A percentile compares a stretch with the other conserved stretches of the same genome.
These are phyloP conservation scores for Rhodotorula sp. DNA, from an alignment of 1,284 basidiomycete species.

Conservation along the genomic window DNA sequence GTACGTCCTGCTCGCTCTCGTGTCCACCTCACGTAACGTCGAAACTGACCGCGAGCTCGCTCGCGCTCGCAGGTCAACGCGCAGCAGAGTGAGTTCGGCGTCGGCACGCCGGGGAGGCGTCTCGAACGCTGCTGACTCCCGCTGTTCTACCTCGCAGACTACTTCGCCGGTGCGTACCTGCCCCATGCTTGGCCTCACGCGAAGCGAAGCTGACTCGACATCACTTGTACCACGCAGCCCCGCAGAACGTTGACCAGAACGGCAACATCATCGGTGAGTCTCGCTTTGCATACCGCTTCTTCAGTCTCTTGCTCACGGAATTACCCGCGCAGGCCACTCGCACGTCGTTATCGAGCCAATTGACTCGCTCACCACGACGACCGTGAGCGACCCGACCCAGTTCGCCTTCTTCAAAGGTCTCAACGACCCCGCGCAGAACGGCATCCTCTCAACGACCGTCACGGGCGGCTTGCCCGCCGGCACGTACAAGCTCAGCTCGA, in stretches of 20 bases:
- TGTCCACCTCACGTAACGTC: neutral
- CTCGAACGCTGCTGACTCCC: no score
- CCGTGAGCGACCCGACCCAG: slow-evolving; percentile 56
- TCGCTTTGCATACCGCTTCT: neutral
- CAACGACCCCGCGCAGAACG: slow-evolving; percentile 51
- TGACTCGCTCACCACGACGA: slow-evolving; percentile 55
- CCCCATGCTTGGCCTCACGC: slow-evolving; percentile 10
- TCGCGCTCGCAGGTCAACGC: slow-evolving; percentile 47
- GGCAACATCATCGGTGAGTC: slow-evolving; percentile 49
- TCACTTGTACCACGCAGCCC: slow-evolving; percentile 54
- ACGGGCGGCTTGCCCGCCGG: slow-evolving; percentile 60
- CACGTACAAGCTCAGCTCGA: slow-evolving; percentile 51
- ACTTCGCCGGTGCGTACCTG: neutral
- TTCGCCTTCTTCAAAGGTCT: slow-evolving; percentile 54
- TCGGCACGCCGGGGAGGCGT: no score
- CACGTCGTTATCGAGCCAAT: slow-evolving; percentile 64
- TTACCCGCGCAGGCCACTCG: slow-evolving; percentile 58
- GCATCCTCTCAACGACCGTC: slow-evolving; percentile 58
- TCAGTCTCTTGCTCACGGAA: no score
- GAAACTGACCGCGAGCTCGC: neutral
- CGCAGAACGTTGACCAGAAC: slow-evolving; percentile 59
- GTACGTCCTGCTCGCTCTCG: slow-evolving; percentile 49
- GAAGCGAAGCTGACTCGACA: no score
- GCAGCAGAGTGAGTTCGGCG: slow-evolving; percentile 40
- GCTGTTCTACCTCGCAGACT: slow-evolving; percentile 1